These are phyloP conservation scores for Heteromeles arbutifolia DNA, from an alignment of 306 rosid species.

Conservation along the genomic window DNA sequence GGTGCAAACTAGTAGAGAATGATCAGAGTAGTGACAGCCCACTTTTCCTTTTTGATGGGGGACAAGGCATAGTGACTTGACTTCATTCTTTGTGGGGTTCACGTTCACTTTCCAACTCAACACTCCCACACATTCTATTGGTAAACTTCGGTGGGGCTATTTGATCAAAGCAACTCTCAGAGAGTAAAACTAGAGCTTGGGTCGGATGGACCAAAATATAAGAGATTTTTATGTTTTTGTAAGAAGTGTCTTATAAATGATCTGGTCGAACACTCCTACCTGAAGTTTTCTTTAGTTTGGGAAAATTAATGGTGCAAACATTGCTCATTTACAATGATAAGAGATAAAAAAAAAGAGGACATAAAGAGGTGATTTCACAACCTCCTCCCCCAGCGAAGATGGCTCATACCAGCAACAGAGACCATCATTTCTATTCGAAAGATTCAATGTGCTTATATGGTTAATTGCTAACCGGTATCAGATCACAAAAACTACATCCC, in stretches of 20 bases:
- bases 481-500: slow-evolving; percentile 19
- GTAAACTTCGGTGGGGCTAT: no score
- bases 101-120: background rate
- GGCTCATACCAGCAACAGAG: slow-evolving; percentile 2
- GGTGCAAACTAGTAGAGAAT: slow-evolving; percentile 24
- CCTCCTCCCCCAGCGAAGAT: background rate
- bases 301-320: background rate
- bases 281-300: no score
- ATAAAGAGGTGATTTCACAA: background rate
- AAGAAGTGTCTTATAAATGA: no score
- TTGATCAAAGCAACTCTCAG: no score
- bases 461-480: background rate
- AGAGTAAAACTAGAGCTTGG: background rate
- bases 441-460: background rate
- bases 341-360: background rate
- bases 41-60: slow-evolving; percentile 33
- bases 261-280: no score
- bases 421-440: background rate
- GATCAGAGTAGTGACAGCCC: slow-evolving; percentile 7
- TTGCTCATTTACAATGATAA: background rate
- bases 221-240: no score
- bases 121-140: background rate
- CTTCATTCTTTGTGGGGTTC: slow-evolving; percentile 25
- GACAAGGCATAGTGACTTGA: background rate
- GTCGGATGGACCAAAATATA: background rate